phyloP scores from a whole-genome alignment of 768 basidiomycete genomes.

The Boletellus emodensis region DNA sequence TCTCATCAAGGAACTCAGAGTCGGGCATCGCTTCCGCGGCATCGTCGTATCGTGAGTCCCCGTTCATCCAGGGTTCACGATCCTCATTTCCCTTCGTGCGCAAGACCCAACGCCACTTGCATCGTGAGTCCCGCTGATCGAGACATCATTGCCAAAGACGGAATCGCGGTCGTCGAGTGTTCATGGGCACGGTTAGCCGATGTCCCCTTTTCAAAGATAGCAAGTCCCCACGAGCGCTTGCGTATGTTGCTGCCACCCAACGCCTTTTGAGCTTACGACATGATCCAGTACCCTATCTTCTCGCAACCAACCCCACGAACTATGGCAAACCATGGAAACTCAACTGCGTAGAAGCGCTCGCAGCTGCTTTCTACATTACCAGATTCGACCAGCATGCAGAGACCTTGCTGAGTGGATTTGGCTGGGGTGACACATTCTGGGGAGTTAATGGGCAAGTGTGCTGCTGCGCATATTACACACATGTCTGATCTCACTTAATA shows the following conservation, averaged over 20 bases:
- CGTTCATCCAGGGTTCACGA: not conserved
- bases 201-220: conserved; percentile 91
- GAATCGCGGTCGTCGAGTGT: conserved; percentile 97
- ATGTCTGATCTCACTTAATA: not conserved
- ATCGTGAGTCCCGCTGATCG: conserved; percentile 80
- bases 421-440: conserved; percentile 89
- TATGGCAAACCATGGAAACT: conserved; percentile 97
- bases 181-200: conserved; percentile 97
- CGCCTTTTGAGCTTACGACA: not conserved
- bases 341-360: conserved; percentile 92
- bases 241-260: conserved; percentile 45
- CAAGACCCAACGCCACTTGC: conserved; percentile 78
- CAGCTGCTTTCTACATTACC: conserved; percentile 92
- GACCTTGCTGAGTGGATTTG: conserved; percentile 71
- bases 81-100: not conserved
- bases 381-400: conserved; percentile 83
- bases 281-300: conserved; percentile 80
- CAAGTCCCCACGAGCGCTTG: conserved; percentile 87
- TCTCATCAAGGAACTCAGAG: conserved; percentile 75
- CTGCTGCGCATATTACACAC: not conserved
- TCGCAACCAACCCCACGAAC: conserved; percentile 96
- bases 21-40: conserved; percentile 86
- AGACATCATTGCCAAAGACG: conserved; percentile 66
- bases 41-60: conserved; percentile 85
- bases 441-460: conserved; percentile 67